Evolutionary conservation across 2,329 filamentous ascomycete genomes (phyloP), one percentile per base, ranked within the genome.

Genomic region (Aaosphaeria arxii): DNA sequence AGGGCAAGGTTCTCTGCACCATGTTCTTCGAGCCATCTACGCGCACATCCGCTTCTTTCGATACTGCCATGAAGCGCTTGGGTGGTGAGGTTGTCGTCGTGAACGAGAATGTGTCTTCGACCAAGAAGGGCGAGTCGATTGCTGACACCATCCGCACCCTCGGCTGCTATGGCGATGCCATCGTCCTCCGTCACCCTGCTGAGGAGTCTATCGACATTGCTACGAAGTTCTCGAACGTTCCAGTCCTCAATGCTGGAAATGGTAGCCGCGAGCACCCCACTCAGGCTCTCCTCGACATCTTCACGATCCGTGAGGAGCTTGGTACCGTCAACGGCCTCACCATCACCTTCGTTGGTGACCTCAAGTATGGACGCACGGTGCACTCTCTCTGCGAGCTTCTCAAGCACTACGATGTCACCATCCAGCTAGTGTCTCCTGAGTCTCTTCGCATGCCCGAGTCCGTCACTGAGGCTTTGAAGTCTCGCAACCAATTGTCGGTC

Each of bases 11-110:
- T 9, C 81, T 99, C 35, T 90, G 87, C 74, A 94, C 89, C 2
- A 84, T 99, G 76, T 99, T 99, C 81, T 99, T 91, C 72, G 94
- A 99, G 78, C 94, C 94, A 2, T 97, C 92, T 1, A 99, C 94
- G 3, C 84, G 94, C 46, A 99, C 94, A 5, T 96, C 92, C 9
- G 85, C 89, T 35, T 99, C 94, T 4, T 99, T 99, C 62, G 94
- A 99, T 67, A 89, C 92, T 48, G 94, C 94, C 39, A 99, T 99
- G 94, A 95, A 99, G 78, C 88, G 95, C 45, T 86, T 99, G 5
- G 94, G 94, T 58, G 94, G 94, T 42, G 83, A 90, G 43, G 92
- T 88, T 3, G 81, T 99, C 46, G 80, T 86, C 45, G 86, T 97
- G 64, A 79, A 90, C 38, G 95, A 92, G 3, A 82, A 85, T 5